Percentiles rank a stretch among this genome's conserved stretches.
Evolutionary conservation across 495 filamentous ascomycete genomes (phyloP).

Genomic region (Aspergillus haitiensis): DNA sequence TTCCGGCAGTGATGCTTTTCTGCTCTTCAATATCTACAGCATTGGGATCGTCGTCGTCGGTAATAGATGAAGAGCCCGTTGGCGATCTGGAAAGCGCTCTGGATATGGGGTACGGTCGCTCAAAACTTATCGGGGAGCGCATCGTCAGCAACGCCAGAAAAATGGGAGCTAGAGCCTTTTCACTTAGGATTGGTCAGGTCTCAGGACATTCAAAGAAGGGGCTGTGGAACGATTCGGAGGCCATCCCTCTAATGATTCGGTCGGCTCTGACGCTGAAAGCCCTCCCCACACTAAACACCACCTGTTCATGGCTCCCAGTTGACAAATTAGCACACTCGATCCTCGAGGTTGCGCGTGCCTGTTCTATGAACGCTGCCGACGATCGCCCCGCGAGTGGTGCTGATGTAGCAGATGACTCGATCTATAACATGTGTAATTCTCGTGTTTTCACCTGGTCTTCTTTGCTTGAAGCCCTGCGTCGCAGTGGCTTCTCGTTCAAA

Average conservation of each 20-base stretch:
- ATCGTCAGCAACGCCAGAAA: conserved; percentile 44
- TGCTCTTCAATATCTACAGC: conserved; percentile 55
- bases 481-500: conserved; percentile 48
- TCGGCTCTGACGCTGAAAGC: conserved; percentile 49
- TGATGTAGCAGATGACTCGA: conserved; percentile 29
- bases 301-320: conserved; percentile 58
- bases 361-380: conserved; percentile 17
- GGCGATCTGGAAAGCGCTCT: conserved; percentile 40
- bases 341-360: conserved; percentile 45
- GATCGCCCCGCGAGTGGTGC: not conserved
- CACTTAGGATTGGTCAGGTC: conserved; percentile 62
- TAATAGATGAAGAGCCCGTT: conserved; percentile 46
- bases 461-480: conserved; percentile 47
- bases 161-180: conserved; percentile 40
- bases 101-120: conserved; percentile 57
- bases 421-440: conserved; percentile 57
- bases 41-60: conserved; percentile 30
- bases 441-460: conserved; percentile 52
- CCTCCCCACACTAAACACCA: conserved; percentile 48
- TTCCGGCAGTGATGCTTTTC: conserved; percentile 52
- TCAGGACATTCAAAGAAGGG: conserved; percentile 53
- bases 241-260: conserved; percentile 56
- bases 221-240: conserved; percentile 61
- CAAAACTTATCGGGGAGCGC: conserved; percentile 58
- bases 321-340: conserved; percentile 52